These are phyloP conservation scores for Climacium dendroides DNA, from an alignment of 225 moss, liverwort and hornwort genomes.

Conservation along the genomic window DNA sequence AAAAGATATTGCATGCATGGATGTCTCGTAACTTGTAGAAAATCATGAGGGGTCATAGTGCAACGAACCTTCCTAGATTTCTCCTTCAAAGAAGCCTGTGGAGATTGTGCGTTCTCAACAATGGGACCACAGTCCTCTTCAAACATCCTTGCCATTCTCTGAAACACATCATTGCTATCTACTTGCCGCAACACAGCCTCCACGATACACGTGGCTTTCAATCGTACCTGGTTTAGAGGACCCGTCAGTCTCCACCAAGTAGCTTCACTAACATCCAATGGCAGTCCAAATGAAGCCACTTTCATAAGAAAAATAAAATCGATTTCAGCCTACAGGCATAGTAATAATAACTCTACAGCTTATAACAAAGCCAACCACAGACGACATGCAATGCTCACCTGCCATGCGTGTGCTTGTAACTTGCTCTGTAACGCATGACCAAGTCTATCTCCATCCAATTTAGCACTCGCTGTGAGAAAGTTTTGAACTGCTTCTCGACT, in stretches of 20 bases:
- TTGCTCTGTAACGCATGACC: constrained; percentile 67
- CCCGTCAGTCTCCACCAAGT: neutral
- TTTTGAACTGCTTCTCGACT: constrained; percentile 74
- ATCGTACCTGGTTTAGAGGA: constrained; percentile 61
- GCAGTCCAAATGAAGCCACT: neutral
- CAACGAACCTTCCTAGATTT: constrained; percentile 81
- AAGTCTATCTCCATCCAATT: constrained; percentile 71
- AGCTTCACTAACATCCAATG: neutral
- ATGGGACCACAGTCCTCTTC: constrained; percentile 74
- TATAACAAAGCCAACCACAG: neutral
- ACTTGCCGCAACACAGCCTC: constrained; percentile 68
- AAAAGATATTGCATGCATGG: neutral
- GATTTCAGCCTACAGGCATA: neutral
- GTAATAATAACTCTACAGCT: neutral
- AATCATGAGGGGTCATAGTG: neutral
- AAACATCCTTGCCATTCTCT: constrained; percentile 57
- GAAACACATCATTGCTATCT: constrained; percentile 53
- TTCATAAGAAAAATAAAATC: neutral
- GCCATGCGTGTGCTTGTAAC: constrained; percentile 85
- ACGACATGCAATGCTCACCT: constrained; percentile 31
- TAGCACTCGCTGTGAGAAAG: constrained; percentile 55
- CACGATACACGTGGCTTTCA: constrained; percentile 75
- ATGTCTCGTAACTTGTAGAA: neutral
- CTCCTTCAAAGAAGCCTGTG: constrained; percentile 84
- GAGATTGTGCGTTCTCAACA: constrained; percentile 71